phyloP scores from a whole-genome alignment of 1,139 yeast species.

The Blastobotrys persicus region DNA sequence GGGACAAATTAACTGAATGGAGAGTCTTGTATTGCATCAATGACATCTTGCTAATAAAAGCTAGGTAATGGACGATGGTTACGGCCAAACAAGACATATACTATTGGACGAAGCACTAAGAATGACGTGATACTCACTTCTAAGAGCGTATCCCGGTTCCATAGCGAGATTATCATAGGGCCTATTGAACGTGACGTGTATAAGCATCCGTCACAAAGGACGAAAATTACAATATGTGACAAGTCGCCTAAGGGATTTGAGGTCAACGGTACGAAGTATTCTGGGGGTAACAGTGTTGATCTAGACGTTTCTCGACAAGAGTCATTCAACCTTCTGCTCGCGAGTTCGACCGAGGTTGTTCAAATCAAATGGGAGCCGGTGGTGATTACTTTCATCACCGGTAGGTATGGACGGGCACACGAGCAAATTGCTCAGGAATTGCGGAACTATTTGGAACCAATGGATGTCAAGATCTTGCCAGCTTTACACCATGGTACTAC shows the following conservation, averaged over 20 bases:
- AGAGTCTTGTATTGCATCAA: too few relatives aligned
- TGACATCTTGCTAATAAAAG: too few relatives aligned
- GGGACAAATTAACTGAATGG: too few relatives aligned
- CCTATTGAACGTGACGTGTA: background rate
- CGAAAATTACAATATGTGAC: conserved; percentile 22
- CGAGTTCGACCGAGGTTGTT: background rate
- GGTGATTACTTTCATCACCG: conserved; percentile 9
- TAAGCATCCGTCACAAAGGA: conserved; percentile 2
- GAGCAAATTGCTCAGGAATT: conserved; percentile 5
- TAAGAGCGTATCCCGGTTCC: background rate
- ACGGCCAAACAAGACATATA: conserved; percentile 21
- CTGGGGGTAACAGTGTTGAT: background rate
- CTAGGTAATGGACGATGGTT: conserved; percentile 21
- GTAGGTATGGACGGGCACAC: conserved; percentile 7
- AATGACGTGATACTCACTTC: background rate
- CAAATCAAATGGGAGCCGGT: conserved; percentile 11
- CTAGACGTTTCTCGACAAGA: background rate
- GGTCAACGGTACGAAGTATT: background rate
- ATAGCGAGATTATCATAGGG: conserved; percentile 5
- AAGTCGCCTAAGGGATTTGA: conserved; percentile 20
- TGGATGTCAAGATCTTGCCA: conserved; percentile 30
- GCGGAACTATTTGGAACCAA: conserved; percentile 18
- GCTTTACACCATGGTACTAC: conserved; percentile 27
- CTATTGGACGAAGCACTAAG: conserved; percentile 21
- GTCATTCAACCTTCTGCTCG: background rate